Conservation (phyloP, 2,329 filamentous ascomycete species). For the Dactylellina haptotyla region DNA sequence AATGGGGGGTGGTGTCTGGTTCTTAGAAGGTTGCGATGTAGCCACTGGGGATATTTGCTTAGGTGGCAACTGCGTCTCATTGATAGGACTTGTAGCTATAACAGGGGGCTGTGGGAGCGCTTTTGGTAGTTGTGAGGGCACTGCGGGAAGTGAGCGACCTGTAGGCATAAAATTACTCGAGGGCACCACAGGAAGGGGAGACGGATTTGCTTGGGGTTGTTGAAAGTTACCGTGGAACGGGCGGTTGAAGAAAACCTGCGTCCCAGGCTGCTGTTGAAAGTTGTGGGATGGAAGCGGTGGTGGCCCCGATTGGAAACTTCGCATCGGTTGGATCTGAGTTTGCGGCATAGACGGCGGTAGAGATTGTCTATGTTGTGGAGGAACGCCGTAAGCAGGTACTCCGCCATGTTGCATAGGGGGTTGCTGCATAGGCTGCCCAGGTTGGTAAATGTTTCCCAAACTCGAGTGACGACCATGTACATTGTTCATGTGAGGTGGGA, state of each 20-base stretch:
- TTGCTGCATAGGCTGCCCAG: conserved; percentile 5
- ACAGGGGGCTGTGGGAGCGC: conserved; percentile 29
- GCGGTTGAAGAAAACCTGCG: conserved; percentile 13
- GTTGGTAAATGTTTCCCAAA: conserved; percentile 36
- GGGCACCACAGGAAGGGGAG: neutral
- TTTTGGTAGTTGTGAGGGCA: conserved; percentile 20
- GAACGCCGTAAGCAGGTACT: neutral
- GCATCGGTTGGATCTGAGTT: conserved; percentile 33
- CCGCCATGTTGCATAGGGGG: neutral
- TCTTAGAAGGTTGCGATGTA: conserved; percentile 16
- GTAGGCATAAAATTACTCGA: conserved; percentile 10
- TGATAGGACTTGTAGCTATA: neutral
- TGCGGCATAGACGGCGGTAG: neutral
- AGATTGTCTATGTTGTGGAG: conserved; percentile 34
- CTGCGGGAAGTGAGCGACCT: conserved; percentile 33
- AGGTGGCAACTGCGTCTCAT: conserved; percentile 9
- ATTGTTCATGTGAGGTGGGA: conserved; percentile 40
- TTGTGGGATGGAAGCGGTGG: conserved; percentile 23
- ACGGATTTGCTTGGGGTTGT: conserved; percentile 2
- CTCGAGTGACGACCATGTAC: conserved; percentile 43
- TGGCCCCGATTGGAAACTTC: conserved; percentile 17
- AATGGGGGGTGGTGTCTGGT: conserved; percentile 21
- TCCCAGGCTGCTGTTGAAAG: conserved; percentile 14
- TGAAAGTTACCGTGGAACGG: conserved; percentile 15
- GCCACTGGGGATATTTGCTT: conserved; percentile 16